Evolutionary conservation across 441 rosid genomes (phyloP), one percentile per base, ranked within the genome.

Genomic region (Biscutella auriculata): DNA sequence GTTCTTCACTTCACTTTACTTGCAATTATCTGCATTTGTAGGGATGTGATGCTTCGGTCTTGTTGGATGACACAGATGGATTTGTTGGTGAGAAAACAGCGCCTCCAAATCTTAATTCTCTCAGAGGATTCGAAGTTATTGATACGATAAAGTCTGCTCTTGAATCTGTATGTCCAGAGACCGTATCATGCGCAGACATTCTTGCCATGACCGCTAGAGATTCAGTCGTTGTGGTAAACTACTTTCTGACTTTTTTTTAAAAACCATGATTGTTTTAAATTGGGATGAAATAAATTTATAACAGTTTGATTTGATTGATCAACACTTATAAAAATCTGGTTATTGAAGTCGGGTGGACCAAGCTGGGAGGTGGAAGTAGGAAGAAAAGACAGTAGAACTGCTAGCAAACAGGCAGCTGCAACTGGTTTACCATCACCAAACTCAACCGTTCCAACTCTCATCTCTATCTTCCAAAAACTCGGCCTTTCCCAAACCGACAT

Each of bases 41-140:
- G 95, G 95, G 97, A 9, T 90, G 96, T 62, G 95, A 84, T 71
- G 96, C 68, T 41, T 87, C 95, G 2, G 85, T 91, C 19, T 65
- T 91, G 73, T 70, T 91, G 36, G 96, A 85, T 55, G 96, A 87
- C 60, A 65, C 70, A 1, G 70, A 54, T 14, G 65, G 67, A 41
- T 76, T 85, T 26, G 73, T 76, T 8, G 93, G 96, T n/a, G 95
- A 91, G 50, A 91, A 91, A 60, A 82, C 87, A 1, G 96, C 96
- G 6, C 83, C 79, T 3, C 95, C 93, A 0, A 87, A 91, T 67
- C 62, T 87, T 60, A 91, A 85, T 43, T 91, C 97, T 2, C 72
- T 87, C 4, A 64, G 95, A 47, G 97, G 97, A 4, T 90, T 90
- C 25, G 95, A 91, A 70, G 92, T 83, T 39, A 77, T 85, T 0